Conservation (phyloP, 805 yeast species). For the Kazachstania viticola region DNA sequence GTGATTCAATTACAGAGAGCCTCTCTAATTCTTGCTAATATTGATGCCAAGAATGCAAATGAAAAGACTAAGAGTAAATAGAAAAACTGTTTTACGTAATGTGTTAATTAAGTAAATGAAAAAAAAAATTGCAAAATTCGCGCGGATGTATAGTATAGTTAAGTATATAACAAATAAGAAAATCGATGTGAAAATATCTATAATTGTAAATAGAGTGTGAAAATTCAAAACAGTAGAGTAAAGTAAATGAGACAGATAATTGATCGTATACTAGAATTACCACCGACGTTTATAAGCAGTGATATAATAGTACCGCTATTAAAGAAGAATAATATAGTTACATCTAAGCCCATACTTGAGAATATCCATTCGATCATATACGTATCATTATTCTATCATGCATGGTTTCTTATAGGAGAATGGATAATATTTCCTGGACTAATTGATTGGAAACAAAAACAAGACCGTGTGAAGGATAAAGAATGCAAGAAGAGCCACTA, state of each 20-base stretch:
- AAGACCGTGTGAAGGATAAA: constrained; percentile 3
- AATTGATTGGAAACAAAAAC: constrained; percentile 7
- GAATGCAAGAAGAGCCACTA: constrained; percentile 7
- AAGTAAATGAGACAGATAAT: constrained; percentile 6
- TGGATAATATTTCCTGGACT: constrained; percentile 20
- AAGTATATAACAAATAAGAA: too few species aligned
- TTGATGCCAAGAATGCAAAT: constrained; percentile 40
- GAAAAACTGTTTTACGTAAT: too few species aligned
- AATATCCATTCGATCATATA: constrained; percentile 23
- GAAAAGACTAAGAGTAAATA: constrained; percentile 8
- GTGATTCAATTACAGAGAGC: constrained; percentile 83
- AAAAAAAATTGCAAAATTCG: too few species aligned
- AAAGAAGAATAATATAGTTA: constrained; percentile 5
- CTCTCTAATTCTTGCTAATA: constrained; percentile 62
- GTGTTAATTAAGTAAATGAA: too few species aligned
- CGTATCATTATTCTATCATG: constrained; percentile 23
- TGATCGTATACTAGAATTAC: constrained; percentile 10
- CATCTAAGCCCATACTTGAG: constrained; percentile 13
- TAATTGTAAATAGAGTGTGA: too few species aligned
- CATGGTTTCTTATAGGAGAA: constrained; percentile 18
- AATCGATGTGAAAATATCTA: too few species aligned
- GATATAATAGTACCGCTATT: constrained; percentile 13
- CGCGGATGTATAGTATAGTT: too few species aligned
- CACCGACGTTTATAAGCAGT: too few species aligned
- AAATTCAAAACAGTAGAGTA: too few species aligned